phyloP scores from a whole-genome alignment of 1,284 basidiomycete genomes.

The Cerrena zonata region DNA sequence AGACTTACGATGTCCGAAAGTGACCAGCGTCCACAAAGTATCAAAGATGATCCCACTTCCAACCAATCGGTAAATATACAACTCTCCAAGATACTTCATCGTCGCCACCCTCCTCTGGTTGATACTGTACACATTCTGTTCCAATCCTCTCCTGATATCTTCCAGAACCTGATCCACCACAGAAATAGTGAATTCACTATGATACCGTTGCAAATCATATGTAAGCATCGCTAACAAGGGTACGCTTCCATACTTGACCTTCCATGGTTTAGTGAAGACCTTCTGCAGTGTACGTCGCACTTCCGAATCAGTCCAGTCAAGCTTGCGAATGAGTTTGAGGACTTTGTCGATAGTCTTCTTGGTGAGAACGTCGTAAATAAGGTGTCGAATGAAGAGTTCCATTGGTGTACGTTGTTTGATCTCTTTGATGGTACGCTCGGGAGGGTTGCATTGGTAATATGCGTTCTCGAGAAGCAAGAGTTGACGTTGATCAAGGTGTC shows the following conservation, averaged over 20 bases:
- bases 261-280: constrained; percentile 94
- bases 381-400: constrained; percentile 88
- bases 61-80: constrained; percentile 95
- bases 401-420: constrained; percentile 83
- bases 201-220: constrained; percentile 89
- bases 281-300: constrained; percentile 58
- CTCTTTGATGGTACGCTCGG: constrained; percentile 81
- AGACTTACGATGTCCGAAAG: constrained; percentile 88
- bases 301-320: constrained; percentile 85
- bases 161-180: constrained; percentile 94
- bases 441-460: constrained; percentile 98
- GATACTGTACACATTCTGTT: constrained; percentile 90
- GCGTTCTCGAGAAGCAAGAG: constrained; percentile 91
- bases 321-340: constrained; percentile 83
- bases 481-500: constrained; percentile 89
- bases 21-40: constrained; percentile 89
- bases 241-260: constrained; percentile 88
- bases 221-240: constrained; percentile 89
- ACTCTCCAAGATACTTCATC: constrained; percentile 90
- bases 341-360: constrained; percentile 93
- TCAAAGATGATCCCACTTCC: constrained; percentile 89
- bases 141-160: constrained; percentile 84
- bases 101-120: constrained; percentile 91
- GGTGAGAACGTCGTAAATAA: constrained; percentile 85
- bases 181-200: constrained; percentile 80